A percentile compares a stretch with the other conserved stretches of the same genome.
Evolutionary conservation across 2,329 filamentous ascomycete genomes (phyloP).

Genomic region (Alternaria gansuensis): DNA sequence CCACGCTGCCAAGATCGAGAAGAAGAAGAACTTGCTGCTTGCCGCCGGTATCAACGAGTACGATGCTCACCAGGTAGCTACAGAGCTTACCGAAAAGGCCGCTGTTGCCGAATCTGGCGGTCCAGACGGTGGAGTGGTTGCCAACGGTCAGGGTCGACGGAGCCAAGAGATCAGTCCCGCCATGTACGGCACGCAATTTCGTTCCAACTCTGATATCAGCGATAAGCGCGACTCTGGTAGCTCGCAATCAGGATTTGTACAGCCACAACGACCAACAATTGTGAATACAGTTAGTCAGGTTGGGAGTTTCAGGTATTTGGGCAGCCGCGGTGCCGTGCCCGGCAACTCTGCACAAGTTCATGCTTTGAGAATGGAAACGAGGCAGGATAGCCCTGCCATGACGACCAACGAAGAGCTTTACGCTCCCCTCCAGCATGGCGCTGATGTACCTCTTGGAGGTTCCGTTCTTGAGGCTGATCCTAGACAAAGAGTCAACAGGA

Average conservation of each 20-base stretch:
- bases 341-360: conserved; percentile 14
- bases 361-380: conserved; percentile 15
- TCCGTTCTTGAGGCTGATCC: conserved; percentile 21
- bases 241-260: conserved; percentile 9
- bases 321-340: conserved; percentile 20
- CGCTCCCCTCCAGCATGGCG: conserved; percentile 23
- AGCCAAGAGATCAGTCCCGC: conserved; percentile 8
- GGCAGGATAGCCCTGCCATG: conserved; percentile 27
- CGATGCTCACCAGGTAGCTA: conserved; percentile 26
- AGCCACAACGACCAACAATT: conserved; percentile 19
- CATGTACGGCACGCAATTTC: conserved; percentile 26
- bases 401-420: conserved; percentile 27
- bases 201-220: conserved; percentile 5
- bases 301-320: conserved; percentile 29
- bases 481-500: conserved; percentile 20
- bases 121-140: conserved; percentile 15
- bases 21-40: conserved; percentile 25
- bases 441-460: conserved; percentile 27
- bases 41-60: conserved; percentile 31
- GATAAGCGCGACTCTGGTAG: conserved; percentile 22
- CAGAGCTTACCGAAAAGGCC: conserved; percentile 26
- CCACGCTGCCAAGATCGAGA: conserved; percentile 21
- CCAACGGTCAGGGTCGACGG: conserved; percentile 24
- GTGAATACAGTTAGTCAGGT: conserved; percentile 22
- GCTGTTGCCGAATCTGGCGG: conserved; percentile 14